A percentile compares a stretch with the other conserved stretches of the same genome.
These are phyloP conservation scores for Polychytrium aggregatum DNA, from an alignment of 192 early-diverging fungal species.

Conservation along the genomic window DNA sequence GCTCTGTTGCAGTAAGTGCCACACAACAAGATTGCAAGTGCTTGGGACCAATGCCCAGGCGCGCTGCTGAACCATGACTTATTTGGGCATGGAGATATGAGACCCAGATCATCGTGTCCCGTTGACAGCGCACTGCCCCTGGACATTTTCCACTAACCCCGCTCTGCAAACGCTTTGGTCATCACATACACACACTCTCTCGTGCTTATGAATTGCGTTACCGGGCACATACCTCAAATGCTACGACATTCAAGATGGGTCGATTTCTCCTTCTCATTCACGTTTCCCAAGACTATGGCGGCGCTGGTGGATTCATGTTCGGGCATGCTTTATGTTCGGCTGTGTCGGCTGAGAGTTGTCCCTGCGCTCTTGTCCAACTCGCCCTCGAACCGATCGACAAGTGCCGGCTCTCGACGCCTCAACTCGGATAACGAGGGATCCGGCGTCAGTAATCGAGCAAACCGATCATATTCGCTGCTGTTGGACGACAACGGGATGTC, in stretches of 20 bases:
- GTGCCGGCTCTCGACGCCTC: not conserved
- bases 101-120: not conserved
- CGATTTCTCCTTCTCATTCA: conserved; percentile 32
- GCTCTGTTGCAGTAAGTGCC: conserved; percentile 14
- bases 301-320: conserved; percentile 16
- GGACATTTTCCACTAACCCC: too few relatives aligned
- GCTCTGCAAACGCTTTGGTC: too few relatives aligned
- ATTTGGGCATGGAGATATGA: too few relatives aligned
- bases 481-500: not conserved
- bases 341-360: conserved; percentile 9
- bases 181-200: not conserved
- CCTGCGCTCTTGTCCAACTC: not conserved
- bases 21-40: too few relatives aligned
- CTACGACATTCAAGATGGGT: conserved; percentile 32
- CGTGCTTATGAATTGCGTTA: not conserved
- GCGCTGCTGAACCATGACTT: too few relatives aligned
- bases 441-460: not conserved
- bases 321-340: conserved; percentile 20
- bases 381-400: not conserved
- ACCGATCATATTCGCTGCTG: not conserved
- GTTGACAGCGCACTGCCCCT: not conserved
- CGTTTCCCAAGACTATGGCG: conserved; percentile 21
- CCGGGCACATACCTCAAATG: not conserved
- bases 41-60: too few relatives aligned
- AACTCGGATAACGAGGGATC: not conserved